Base-by-base conservation (phyloP, 2,329 filamentous ascomycete species). In the Colletotrichum destructivum region DNA sequence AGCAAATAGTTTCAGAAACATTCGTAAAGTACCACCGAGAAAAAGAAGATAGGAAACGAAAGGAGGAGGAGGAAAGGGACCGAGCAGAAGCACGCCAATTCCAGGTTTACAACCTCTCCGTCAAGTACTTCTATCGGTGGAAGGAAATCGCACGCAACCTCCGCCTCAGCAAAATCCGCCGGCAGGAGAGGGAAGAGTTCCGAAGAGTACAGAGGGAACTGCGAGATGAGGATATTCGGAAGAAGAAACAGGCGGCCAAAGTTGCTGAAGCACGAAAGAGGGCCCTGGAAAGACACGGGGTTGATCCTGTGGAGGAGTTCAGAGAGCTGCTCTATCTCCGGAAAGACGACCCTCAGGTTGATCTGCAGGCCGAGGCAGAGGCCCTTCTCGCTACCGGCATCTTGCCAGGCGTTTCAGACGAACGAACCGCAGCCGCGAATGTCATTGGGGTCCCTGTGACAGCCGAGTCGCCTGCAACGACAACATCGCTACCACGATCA, bases 111-210 rank as follows among this genome's bases (percentile, higher is more conserved):
- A 89, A 82, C 66, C 80, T 90, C 40, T 80, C 82, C 15, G 80
- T 89, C 70, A 89, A 86, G 59, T 90, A 83, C 77, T 89, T 90
- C 71, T 89, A 90, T 74, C 82, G 82, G 21, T 91, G 89, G 89
- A 86, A 84, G 60, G 78, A 85, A 16, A 83, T 80, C 49, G 87
- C 85, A 11, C 83, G 88, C 15, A 82, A 85, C 56, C 84, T 83
- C 21, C 83, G 86, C 3, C 82, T 88, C 18, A 83, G 85, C 67
- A 82, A 83, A n/a, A 83, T 89, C 26, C 86, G 88, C 9, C 83
- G 83, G 42, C 83, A 85, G 51, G 88, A 86, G 23, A 85, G 87
- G 62, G 87, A 89, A 38, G 79, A 81, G 2, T 89, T 86, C 76
- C 83, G 84, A 40, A 80, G 82, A 35, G 80, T 81, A 4, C 83